Conservation (phyloP, 2,329 filamentous ascomycete species). For the Neopestalotiopsis sp. region DNA sequence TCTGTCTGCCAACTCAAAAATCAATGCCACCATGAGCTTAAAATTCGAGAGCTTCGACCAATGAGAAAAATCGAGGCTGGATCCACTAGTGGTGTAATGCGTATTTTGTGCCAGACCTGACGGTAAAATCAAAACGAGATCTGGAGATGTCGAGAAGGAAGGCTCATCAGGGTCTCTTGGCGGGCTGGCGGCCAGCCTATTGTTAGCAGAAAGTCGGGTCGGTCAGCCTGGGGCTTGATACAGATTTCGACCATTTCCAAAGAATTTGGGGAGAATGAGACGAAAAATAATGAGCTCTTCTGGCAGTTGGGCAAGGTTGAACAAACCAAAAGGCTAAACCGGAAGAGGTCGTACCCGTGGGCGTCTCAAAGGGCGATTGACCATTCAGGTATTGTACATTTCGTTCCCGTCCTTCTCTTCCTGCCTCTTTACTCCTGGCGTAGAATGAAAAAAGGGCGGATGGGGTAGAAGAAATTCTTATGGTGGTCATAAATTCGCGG, state of each 20-base stretch:
- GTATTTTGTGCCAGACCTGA: slow-evolving; percentile 21
- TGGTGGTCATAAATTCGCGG: neutral
- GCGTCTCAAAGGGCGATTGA: slow-evolving; percentile 12
- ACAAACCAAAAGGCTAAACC: neutral
- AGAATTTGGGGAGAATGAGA: neutral
- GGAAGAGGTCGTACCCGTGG: slow-evolving; percentile 3
- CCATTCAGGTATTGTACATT: slow-evolving; percentile 13
- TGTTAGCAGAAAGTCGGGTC: no score
- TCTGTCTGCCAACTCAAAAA: slow-evolving; percentile 12
- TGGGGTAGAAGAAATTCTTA: neutral
- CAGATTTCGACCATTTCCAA: neutral
- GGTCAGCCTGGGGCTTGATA: no score
- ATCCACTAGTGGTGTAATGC: slow-evolving; percentile 27
- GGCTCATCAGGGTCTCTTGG: neutral
- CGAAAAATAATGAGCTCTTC: neutral
- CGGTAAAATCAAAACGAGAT: neutral
- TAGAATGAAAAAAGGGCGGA: neutral
- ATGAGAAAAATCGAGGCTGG: slow-evolving; percentile 45
- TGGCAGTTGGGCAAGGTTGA: neutral
- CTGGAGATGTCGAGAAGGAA: neutral
- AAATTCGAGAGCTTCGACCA: slow-evolving; percentile 38
- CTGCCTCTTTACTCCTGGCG: neutral
- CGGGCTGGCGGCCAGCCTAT: neutral
- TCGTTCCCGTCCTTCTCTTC: neutral
- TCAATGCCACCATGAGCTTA: slow-evolving; percentile 14